Evolutionary conservation across 2,329 filamentous ascomycete genomes (phyloP).

Genomic region (Ophiobolus disseminans): DNA sequence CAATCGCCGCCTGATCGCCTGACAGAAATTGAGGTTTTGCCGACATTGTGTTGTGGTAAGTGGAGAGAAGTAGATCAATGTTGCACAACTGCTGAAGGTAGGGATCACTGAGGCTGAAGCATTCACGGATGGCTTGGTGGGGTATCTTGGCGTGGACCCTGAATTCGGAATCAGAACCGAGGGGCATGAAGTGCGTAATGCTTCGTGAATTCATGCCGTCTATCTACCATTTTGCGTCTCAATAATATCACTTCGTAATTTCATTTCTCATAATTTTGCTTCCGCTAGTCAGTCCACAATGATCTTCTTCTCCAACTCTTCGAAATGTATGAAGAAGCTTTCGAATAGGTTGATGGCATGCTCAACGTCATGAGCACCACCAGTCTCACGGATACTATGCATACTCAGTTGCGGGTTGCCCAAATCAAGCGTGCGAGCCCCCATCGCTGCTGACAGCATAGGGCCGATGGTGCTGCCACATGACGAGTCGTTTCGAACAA

Average conservation of each 20-base stretch:
- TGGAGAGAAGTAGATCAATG: not conserved
- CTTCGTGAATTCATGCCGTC: not conserved
- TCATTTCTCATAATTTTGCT: slow-evolving; percentile 27
- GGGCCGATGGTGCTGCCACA: slow-evolving; percentile 97
- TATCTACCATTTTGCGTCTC: slow-evolving; percentile 9
- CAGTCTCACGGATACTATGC: slow-evolving; percentile 96
- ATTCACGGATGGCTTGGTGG: slow-evolving; percentile 26
- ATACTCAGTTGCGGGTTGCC: slow-evolving; percentile 95
- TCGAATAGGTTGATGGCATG: slow-evolving; percentile 86
- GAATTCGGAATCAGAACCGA: slow-evolving; percentile 18
- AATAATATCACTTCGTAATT: slow-evolving; percentile 16
- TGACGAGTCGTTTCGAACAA: slow-evolving; percentile 92
- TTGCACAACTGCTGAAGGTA: not conserved
- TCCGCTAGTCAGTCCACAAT: slow-evolving; percentile 71
- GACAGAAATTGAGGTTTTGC: slow-evolving; percentile 68
- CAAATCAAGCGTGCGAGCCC: slow-evolving; percentile 86
- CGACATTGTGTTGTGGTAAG: not conserved
- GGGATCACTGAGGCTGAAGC: not conserved
- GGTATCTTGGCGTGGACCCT: slow-evolving; percentile 37
- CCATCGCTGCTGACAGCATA: slow-evolving; percentile 88
- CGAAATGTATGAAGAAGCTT: slow-evolving; percentile 85
- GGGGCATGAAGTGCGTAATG: not conserved
- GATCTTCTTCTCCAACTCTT: slow-evolving; percentile 78
- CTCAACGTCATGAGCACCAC: slow-evolving; percentile 85
- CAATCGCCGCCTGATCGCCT: slow-evolving; percentile 77